phyloP scores from a whole-genome alignment of 2,329 filamentous ascomycete species.

The Scytalidium sp. region DNA sequence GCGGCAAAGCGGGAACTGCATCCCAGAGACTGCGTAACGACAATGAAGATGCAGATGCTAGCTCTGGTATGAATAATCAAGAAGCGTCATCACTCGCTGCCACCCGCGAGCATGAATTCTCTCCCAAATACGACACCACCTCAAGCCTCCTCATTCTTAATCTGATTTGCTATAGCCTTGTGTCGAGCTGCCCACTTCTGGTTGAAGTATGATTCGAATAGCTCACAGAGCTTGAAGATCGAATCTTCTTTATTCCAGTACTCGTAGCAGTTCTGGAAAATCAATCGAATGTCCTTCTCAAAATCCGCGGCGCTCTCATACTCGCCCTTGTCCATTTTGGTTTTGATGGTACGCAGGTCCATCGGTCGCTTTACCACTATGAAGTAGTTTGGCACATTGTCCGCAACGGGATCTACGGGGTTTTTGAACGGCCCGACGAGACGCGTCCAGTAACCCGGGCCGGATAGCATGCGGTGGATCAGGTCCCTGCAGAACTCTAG shows the following conservation, averaged over 20 bases:
- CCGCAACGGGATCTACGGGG: slow-evolving; percentile 52
- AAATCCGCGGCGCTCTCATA: slow-evolving; percentile 54
- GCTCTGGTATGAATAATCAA: too few relatives aligned
- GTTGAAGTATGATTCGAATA: slow-evolving; percentile 55
- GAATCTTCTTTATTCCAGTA: slow-evolving; percentile 56
- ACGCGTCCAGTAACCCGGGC: slow-evolving; percentile 65
- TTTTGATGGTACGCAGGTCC: slow-evolving; percentile 59
- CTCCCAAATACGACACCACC: not conserved
- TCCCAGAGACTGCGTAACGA: too few relatives aligned
- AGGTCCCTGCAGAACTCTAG: slow-evolving; percentile 58
- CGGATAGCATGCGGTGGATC: slow-evolving; percentile 57
- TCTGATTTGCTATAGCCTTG: slow-evolving; percentile 57
- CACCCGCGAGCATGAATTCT: too few relatives aligned
- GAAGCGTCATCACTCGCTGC: too few relatives aligned
- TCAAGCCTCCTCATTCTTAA: slow-evolving; percentile 34
- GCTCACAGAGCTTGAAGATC: slow-evolving; percentile 54
- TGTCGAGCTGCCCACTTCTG: slow-evolving; percentile 58
- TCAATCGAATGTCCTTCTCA: slow-evolving; percentile 54
- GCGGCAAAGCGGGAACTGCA: too few relatives aligned
- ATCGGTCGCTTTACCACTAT: slow-evolving; percentile 59
- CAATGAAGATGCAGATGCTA: too few relatives aligned
- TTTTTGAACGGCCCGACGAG: slow-evolving; percentile 60
- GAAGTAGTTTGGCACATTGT: slow-evolving; percentile 60
- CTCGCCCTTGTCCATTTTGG: slow-evolving; percentile 52
- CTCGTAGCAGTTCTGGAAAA: slow-evolving; percentile 62